Evolutionary conservation across 2,329 filamentous ascomycete genomes (phyloP), one percentile per base, ranked within the genome.

Genomic region (Beauveria caledonica): DNA sequence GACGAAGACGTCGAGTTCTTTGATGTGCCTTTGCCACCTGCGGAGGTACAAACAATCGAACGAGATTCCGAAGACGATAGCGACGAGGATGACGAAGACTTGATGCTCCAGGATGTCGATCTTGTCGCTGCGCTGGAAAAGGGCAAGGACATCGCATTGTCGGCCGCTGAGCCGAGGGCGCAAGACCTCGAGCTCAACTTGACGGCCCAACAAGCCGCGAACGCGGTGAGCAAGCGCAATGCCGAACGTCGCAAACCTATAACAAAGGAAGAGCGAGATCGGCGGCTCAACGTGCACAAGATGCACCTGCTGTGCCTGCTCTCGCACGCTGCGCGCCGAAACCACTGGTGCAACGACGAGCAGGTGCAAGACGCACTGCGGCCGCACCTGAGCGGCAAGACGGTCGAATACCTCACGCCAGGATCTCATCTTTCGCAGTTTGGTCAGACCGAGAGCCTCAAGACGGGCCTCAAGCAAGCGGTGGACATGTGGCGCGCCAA

Each of bases 331-430:
- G 82, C 89, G 65, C 78, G 85, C 61, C 85, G 92, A 60, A 99
- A 97, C 69, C 78, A 83, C 59, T 97, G 93, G 91, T 97, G 92
- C 74, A 96, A 96, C 68, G 87, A 93, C 69, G 67, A 76, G 15
- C 74, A 80, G 60, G 83, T 89, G 9, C 90, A 96, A 69, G 80
- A 77, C 45, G 74, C 74, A n/a, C 73, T 96, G 45, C 85, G 82
- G 58, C 76, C 80, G 45, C 78, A 92, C 42, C 71, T 96, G 5
- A 80, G 83, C 1, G 81, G 84, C 36, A 88, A 88, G 67, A 85
- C 83, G 33, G 72, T 88, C 29, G 78, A 78, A 0, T 86, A 86
- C 58, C 77, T 97, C 7, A 88, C 87, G 54, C 90, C 91, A 0
- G 79, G 85, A 15, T 74, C 82, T 8, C 78, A 82, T 19, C 76